Base-by-base conservation (phyloP, 129 eudicot species). In the Calendula officinalis region DNA sequence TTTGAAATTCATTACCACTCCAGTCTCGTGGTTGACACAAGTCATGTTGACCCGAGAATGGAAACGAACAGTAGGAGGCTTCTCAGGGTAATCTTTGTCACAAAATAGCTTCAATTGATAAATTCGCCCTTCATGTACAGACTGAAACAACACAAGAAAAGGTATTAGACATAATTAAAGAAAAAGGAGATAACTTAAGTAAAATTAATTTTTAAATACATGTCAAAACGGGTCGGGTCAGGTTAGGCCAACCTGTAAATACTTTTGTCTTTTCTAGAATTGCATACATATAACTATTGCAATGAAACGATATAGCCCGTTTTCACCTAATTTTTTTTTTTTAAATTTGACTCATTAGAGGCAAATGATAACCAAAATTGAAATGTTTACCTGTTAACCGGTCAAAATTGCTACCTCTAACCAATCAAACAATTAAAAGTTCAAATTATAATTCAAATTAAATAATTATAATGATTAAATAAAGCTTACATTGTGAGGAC, bases 71-170 rank as follows among this genome's bases (percentile, higher is more conserved):
- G 67, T 78, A 13, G 97, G 97, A 53, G 95, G 84, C 84, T 89
- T 89, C 86, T 89, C 97, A 0, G 97, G 97, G 58, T 89, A 89
- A 78, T 89, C 97, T 77, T 89, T 89, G 88, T 89, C 97, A 64
- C 97, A 89, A 60, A 89, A 89, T 9, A 89, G 78, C 88, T 89
- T 89, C 84, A 89, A 76, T 57, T 80, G 87, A 80, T 88, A 88
- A n/a, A 89, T 89, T n/a, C 96, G 94, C 22, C 96, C 96, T 80
- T 89, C 97, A 57, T 89, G 97, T 33, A 89, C 95, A 54, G 88
- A 80, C 97, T 89, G 90, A 53, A 78, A 77, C 12, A 52, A 41
- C 48, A 46, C 4, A 45, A 12, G 7, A 50, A 32, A 22, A 35
- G n/a, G 35, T 13, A 14, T 38, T 44, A 62, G 17, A 39, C 2